These are phyloP conservation scores for Niebla homalea DNA, from an alignment of 495 filamentous ascomycete genomes.

Conservation along the genomic window DNA sequence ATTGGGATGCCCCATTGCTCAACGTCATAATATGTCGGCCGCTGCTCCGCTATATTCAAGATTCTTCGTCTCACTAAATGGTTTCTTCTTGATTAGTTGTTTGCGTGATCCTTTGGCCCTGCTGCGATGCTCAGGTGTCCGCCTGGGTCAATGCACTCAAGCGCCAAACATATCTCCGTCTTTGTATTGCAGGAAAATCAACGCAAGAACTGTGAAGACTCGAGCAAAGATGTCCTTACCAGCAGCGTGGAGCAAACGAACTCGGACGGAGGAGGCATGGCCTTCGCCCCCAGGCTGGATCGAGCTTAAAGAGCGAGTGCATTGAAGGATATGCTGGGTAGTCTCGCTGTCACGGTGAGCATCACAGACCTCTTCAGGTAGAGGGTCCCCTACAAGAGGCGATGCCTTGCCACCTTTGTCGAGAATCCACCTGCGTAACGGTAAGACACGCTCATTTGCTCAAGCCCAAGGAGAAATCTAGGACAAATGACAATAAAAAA, in stretches of 20 bases:
- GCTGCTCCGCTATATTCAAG: constrained; percentile 34
- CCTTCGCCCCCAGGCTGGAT: constrained; percentile 54
- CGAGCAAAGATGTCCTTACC: constrained; percentile 11
- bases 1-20: constrained; percentile 49
- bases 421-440: constrained; percentile 48
- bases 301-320: constrained; percentile 44
- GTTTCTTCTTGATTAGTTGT: too few species aligned
- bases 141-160: too few species aligned
- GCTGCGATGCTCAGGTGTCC: too few species aligned
- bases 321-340: constrained; percentile 50
- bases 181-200: too few species aligned
- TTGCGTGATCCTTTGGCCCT: too few species aligned
- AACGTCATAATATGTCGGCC: constrained; percentile 47
- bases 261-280: constrained; percentile 49
- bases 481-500: background rate
- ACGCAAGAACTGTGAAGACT: too few species aligned
- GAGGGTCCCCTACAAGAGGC: constrained; percentile 40
- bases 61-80: constrained; percentile 43
- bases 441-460: background rate
- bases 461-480: background rate
- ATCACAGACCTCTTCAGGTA: too few species aligned
- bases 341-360: constrained; percentile 28
- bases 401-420: constrained; percentile 48
- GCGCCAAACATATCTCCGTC: too few species aligned
- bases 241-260: constrained; percentile 57